Conservation (phyloP, 2,329 filamentous ascomycete species). For the Stagonosporopsis rhizophila region DNA sequence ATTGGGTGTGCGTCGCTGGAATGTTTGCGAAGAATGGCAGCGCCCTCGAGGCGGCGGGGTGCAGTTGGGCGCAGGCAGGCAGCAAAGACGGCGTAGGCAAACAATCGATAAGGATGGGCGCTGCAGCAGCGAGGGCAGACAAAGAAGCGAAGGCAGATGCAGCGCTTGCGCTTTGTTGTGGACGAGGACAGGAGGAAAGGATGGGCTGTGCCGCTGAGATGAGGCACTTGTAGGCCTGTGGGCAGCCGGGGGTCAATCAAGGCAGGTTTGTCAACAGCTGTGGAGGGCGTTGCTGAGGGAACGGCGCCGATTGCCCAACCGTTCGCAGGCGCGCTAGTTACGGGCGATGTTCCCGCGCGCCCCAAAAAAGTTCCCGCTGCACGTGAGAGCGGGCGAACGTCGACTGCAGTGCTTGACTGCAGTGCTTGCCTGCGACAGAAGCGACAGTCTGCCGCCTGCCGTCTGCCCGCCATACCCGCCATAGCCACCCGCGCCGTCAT, state of each 20-base stretch:
- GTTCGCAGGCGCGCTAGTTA: not conserved
- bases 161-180: slow-evolving; percentile 12
- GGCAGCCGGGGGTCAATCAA: slow-evolving; percentile 14
- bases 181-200: slow-evolving; percentile 8
- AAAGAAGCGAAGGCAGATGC: slow-evolving; percentile 16
- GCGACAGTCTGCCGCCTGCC: too few species aligned
- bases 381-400: slow-evolving; percentile 6
- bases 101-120: slow-evolving; percentile 19
- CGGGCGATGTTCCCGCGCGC: not conserved
- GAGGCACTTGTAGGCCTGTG: slow-evolving; percentile 12
- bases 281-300: slow-evolving; percentile 8
- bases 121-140: not conserved
- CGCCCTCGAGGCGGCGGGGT: slow-evolving; percentile 7
- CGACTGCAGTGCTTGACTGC: not conserved
- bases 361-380: slow-evolving; percentile 12
- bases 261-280: slow-evolving; percentile 16
- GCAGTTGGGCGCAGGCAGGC: not conserved
- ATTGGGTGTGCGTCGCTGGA: too few species aligned
- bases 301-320: not conserved
- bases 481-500: too few species aligned
- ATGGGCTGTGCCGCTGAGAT: slow-evolving; percentile 12
- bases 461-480: slow-evolving; percentile 28
- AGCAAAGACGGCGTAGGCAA: slow-evolving; percentile 1
- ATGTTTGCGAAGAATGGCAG: slow-evolving; percentile 16
- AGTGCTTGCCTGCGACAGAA: too few species aligned